phyloP scores from a whole-genome alignment of 768 basidiomycete genomes.

The Psilocybe cubensis region DNA sequence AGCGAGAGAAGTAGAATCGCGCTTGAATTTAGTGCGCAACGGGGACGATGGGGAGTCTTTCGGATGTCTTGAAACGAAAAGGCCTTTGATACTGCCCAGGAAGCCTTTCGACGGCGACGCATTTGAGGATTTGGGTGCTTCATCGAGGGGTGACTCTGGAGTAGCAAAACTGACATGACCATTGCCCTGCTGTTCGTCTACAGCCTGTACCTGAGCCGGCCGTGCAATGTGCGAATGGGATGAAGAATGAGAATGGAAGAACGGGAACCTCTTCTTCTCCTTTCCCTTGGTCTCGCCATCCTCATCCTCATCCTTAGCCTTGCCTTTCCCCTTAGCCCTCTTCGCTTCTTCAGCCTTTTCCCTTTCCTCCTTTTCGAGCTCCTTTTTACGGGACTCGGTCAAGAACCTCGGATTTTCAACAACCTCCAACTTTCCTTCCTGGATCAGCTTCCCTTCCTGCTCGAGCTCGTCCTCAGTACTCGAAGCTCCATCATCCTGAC shows the following conservation, averaged over 20 bases:
- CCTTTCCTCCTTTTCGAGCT: conserved; percentile 17
- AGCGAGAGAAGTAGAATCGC: background rate
- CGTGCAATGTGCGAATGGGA: conserved; percentile 2
- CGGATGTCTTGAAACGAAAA: conserved; percentile 36
- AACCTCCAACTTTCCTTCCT: conserved; percentile 38
- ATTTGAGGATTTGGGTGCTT: background rate
- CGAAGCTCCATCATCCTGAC: conserved; percentile 16
- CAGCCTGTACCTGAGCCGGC: background rate
- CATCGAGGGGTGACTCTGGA: background rate
- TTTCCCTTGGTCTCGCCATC: conserved; percentile 5
- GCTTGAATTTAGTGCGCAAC: background rate
- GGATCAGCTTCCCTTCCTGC: conserved; percentile 33
- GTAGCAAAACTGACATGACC: conserved; percentile 3
- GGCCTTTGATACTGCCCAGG: conserved; percentile 48
- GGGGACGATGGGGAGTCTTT: background rate
- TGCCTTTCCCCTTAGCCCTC: conserved; percentile 10
- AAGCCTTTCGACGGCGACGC: conserved; percentile 30
- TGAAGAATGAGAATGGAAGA: conserved; percentile 16
- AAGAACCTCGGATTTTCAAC: conserved; percentile 63
- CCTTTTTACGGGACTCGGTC: conserved; percentile 20
- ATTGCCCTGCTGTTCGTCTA: background rate
- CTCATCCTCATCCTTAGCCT: background rate
- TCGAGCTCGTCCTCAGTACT: conserved; percentile 34
- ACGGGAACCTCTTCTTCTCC: conserved; percentile 20
- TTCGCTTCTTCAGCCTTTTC: conserved; percentile 6